A percentile compares a stretch with the other conserved stretches of the same genome.
These are phyloP conservation scores for Elsinoe perseae DNA, from an alignment of 2,329 filamentous ascomycete species.

Conservation along the genomic window DNA sequence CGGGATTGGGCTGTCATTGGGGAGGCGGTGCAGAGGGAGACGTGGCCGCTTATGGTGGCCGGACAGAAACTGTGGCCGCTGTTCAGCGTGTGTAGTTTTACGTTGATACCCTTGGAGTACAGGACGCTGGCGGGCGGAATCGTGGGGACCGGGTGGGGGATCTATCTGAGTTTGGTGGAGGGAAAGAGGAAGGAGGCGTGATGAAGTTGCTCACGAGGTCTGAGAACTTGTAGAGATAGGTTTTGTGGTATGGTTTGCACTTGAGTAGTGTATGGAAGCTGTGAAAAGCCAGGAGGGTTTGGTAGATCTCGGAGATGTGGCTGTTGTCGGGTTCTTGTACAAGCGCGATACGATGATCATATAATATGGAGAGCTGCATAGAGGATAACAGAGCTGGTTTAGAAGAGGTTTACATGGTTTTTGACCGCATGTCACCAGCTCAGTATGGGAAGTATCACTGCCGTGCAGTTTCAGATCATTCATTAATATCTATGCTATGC, in stretches of 20 bases:
- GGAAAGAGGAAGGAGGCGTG: background rate
- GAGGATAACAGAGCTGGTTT: no score
- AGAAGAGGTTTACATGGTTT: no score
- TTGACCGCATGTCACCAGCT: no score
- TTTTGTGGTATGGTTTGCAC: no score
- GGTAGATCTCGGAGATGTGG: no score
- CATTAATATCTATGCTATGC: background rate
- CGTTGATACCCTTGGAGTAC: slow-evolving; percentile 61
- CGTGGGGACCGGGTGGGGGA: slow-evolving; percentile 65
- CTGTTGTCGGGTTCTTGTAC: no score
- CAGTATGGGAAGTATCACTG: no score
- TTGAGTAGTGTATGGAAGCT: no score
- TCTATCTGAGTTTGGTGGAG: slow-evolving; percentile 59
- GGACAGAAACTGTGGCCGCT: slow-evolving; percentile 66
- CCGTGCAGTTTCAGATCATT: no score
- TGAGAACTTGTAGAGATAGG: background rate
- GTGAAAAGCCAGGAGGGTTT: no score
- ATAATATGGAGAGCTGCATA: no score
- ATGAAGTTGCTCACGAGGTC: background rate
- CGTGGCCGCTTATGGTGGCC: slow-evolving; percentile 52
- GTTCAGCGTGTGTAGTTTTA: slow-evolving; percentile 63
- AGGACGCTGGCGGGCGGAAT: slow-evolving; percentile 63
- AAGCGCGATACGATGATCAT: no score
- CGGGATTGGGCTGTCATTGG: background rate
- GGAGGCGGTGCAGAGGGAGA: background rate